A percentile compares a stretch with the other conserved stretches of the same genome.
These are phyloP conservation scores for Udeniomyces megalosporus DNA, from an alignment of 768 basidiomycete species.

Conservation along the genomic window DNA sequence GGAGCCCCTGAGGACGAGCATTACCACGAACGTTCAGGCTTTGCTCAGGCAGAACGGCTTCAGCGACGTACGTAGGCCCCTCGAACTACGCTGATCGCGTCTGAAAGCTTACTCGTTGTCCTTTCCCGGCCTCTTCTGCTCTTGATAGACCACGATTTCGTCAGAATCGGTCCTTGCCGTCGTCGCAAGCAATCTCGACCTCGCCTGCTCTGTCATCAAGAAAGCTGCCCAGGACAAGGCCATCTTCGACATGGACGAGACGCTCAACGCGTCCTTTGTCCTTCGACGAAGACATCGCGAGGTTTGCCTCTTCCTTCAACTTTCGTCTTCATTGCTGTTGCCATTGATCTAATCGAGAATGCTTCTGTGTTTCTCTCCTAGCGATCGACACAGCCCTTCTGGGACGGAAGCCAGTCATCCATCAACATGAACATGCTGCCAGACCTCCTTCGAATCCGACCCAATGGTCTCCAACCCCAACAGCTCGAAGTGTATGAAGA, in stretches of 20 bases:
- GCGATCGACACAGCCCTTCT: slow-evolving; percentile 54
- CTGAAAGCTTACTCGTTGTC: not conserved
- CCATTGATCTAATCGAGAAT: not conserved
- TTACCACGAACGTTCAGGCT: slow-evolving; percentile 72
- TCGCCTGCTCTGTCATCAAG: slow-evolving; percentile 86
- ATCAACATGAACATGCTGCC: slow-evolving; percentile 50
- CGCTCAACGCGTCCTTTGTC: slow-evolving; percentile 65
- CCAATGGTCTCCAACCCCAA: slow-evolving; percentile 59
- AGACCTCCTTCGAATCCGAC: slow-evolving; percentile 71
- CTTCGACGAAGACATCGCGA: slow-evolving; percentile 72
- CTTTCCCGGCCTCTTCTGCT: not conserved
- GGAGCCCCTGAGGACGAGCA: slow-evolving; percentile 83
- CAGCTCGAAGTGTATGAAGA: slow-evolving; percentile 90
- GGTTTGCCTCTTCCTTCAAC: slow-evolving; percentile 32
- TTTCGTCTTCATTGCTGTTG: not conserved
- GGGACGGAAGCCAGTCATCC: slow-evolving; percentile 55
- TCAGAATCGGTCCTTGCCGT: slow-evolving; percentile 62
- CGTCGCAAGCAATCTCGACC: slow-evolving; percentile 80
- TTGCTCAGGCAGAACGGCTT: slow-evolving; percentile 75
- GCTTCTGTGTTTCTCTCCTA: not conserved
- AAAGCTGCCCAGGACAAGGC: slow-evolving; percentile 96
- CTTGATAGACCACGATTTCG: slow-evolving; percentile 46
- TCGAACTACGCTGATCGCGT: not conserved
- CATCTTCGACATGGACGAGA: slow-evolving; percentile 79
- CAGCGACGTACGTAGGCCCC: slow-evolving; percentile 43